Base-by-base conservation (phyloP, 139 green algal genomes). In the Closterium sp. region DNA sequence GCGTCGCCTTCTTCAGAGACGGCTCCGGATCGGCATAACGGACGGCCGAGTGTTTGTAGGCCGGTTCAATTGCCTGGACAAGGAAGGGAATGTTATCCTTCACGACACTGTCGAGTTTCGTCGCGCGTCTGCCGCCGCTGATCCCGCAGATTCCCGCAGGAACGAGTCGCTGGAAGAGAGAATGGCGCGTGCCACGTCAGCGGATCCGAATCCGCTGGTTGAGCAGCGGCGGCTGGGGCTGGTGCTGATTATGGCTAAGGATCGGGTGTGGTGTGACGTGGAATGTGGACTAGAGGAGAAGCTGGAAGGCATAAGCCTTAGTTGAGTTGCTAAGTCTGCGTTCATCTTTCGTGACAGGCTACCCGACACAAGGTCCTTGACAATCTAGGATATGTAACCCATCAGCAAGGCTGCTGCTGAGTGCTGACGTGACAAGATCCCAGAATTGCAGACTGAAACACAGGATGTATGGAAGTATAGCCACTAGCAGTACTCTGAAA, bases 51-150 rank as follows among this genome's bases (percentile, higher is more conserved):
- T 95, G 6, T 90, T 97, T 13, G 34, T 95, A 5, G 96, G 96
- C 9, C 93, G 95, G 11, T 95, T 97, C 27, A 88, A 93, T 0
- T 97, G 96, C 91, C 62, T 97, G 0, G 96, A 97, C 88, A 95
- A 94, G 31, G 92, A 97, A 88, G 96, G 96, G 24, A 97, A 97
- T 94, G 90, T 97, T 29, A 96, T 97, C 7, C 92, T 97, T 1
- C 90, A 86, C 85, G 95, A 96, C 91, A 93, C 94, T 79, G 62
- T 79, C 62, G 62, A 79, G 62, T 79, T 79, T 2, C 62, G 62
- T 79, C 62, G 62, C 17, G 62, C 62, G 62, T 79, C 62, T 79
- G 17, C 62, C 62, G 62, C 62, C 62, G 62, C 62, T 0, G 62
- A 79, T 79, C 62, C 62, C 13, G 62, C 62, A 79, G 17, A 79